Conservation (phyloP, 129 eudicot species). For the Kitagawia praeruptora region DNA sequence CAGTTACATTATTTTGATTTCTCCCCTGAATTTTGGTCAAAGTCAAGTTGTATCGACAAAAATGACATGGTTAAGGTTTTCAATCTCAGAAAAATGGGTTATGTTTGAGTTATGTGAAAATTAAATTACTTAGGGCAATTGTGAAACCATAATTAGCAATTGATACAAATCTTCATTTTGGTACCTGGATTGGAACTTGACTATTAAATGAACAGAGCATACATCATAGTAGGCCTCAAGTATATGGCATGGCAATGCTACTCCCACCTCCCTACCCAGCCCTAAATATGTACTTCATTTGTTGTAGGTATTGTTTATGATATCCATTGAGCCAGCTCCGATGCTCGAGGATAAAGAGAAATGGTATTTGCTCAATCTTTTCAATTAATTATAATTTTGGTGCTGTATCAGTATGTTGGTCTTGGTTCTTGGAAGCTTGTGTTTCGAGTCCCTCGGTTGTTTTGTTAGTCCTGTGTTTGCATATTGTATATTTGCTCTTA, state of each 20-base stretch:
- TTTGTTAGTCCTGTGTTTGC: neutral
- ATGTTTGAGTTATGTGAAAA: neutral
- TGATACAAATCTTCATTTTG: neutral
- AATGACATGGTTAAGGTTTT: neutral
- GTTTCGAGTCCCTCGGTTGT: neutral
- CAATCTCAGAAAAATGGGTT: neutral
- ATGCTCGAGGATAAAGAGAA: slow-evolving; percentile 99
- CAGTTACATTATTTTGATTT: neutral
- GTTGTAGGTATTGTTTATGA: slow-evolving; percentile 88
- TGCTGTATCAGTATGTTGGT: neutral
- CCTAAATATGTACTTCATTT: slow-evolving; percentile 15
- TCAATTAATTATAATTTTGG: neutral
- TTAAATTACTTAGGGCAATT: neutral
- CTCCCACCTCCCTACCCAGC: neutral
- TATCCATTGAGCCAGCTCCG: slow-evolving; percentile 97
- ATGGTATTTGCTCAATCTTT: slow-evolving; percentile 46
- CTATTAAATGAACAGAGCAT: neutral
- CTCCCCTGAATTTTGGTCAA: neutral
- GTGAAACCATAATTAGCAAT: neutral
- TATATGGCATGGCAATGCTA: neutral
- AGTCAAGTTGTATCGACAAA: neutral
- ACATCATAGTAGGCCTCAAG: neutral
- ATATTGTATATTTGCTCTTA: neutral
- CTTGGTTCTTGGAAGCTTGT: neutral
- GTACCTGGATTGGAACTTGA: neutral